A percentile compares a stretch with the other conserved stretches of the same genome.
phyloP scores from a whole-genome alignment of 2,329 filamentous ascomycete species.

The Thermomyces lanuginosus region DNA sequence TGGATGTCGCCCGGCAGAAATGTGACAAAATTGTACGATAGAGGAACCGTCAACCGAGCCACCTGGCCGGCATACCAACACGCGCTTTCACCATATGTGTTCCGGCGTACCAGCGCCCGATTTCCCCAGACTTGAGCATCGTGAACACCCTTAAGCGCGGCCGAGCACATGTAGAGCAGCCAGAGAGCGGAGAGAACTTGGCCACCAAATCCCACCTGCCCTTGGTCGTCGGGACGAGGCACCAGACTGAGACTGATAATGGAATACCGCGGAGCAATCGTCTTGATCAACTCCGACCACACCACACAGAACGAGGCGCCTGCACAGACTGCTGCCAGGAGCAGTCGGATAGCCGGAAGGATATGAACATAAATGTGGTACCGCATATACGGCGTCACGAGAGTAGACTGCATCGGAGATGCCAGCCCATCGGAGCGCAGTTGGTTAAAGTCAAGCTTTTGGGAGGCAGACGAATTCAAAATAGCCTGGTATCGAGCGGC shows the following conservation, averaged over 20 bases:
- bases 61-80: slow-evolving; percentile 94
- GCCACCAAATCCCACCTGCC: slow-evolving; percentile 68
- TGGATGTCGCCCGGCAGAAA: slow-evolving; percentile 63
- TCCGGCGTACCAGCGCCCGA: slow-evolving; percentile 71
- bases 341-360: slow-evolving; percentile 50
- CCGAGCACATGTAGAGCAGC: slow-evolving; percentile 92
- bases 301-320: slow-evolving; percentile 68
- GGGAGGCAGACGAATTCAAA: slow-evolving; percentile 65
- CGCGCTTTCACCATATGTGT: slow-evolving; percentile 82
- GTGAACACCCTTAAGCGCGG: slow-evolving; percentile 70
- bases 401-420: slow-evolving; percentile 37
- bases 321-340: slow-evolving; percentile 50
- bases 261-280: slow-evolving; percentile 60
- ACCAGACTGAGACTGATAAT: slow-evolving; percentile 45
- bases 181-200: slow-evolving; percentile 72
- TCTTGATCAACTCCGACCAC: slow-evolving; percentile 86
- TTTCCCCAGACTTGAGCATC: slow-evolving; percentile 98
- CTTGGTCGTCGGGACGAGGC: slow-evolving; percentile 53
- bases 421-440: slow-evolving; percentile 38
- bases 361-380: slow-evolving; percentile 62
- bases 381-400: slow-evolving; percentile 67
- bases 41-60: slow-evolving; percentile 76
- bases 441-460: slow-evolving; percentile 59
- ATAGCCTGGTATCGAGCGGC: slow-evolving; percentile 65
- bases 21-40: slow-evolving; percentile 93